These are phyloP conservation scores for Tolypocladium ophioglossoides DNA, from an alignment of 2,329 filamentous ascomycete species.

Conservation along the genomic window DNA sequence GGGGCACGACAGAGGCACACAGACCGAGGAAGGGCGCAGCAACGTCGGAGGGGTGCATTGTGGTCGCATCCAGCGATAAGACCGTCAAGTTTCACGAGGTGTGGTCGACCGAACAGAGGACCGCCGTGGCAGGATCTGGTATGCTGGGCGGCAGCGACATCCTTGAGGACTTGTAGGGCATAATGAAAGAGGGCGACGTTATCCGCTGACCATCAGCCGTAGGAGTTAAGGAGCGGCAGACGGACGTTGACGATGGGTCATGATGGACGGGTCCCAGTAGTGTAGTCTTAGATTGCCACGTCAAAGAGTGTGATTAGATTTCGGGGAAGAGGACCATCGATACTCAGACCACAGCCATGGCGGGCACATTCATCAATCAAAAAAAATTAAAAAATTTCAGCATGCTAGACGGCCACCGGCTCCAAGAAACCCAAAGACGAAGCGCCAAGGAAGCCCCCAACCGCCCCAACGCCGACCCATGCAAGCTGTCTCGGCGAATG, in stretches of 20 bases:
- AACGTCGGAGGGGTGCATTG: conserved; percentile 51
- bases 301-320: neutral
- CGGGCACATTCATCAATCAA: neutral
- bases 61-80: conserved; percentile 84
- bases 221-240: too few relatives aligned
- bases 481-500: neutral
- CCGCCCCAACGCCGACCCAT: neutral
- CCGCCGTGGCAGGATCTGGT: conserved; percentile 40
- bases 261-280: neutral
- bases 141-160: conserved; percentile 76
- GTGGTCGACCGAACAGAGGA: conserved; percentile 58
- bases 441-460: neutral
- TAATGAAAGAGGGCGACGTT: conserved; percentile 61
- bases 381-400: neutral
- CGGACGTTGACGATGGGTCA: neutral
- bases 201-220: conserved; percentile 44
- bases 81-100: conserved; percentile 94
- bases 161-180: conserved; percentile 69
- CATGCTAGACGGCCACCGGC: neutral
- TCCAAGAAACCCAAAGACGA: neutral
- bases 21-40: conserved; percentile 11
- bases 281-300: neutral
- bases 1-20: conserved; percentile 21
- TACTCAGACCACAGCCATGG: neutral
- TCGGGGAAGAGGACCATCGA: neutral